Conservation (phyloP, 2,329 filamentous ascomycete genomes). For the Pseudopithomyces maydicus region DNA sequence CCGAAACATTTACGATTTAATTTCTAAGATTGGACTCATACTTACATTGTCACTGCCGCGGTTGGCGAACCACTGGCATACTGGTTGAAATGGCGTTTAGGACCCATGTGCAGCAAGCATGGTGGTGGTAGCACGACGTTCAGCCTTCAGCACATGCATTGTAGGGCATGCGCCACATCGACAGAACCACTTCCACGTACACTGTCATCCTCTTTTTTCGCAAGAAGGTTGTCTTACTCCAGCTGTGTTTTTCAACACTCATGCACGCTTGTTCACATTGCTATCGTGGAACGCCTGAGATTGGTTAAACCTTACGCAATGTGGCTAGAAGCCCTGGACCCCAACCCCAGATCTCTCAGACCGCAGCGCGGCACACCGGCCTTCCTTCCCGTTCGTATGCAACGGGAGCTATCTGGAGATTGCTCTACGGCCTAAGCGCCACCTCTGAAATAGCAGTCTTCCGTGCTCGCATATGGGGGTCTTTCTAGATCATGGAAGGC, state of each 20-base stretch:
- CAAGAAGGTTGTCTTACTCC: not conserved
- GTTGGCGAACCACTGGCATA: not conserved
- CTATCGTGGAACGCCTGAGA: not conserved
- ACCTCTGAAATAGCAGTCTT: not conserved
- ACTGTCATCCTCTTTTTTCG: not conserved
- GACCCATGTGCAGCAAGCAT: not conserved
- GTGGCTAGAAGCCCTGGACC: not conserved
- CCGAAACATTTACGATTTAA: not conserved
- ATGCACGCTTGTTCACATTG: not conserved
- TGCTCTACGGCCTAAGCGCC: not conserved
- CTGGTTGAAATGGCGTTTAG: not conserved
- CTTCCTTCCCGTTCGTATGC: constrained; percentile 5
- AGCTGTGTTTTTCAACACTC: not conserved
- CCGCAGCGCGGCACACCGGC: not conserved
- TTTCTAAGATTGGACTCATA: not conserved
- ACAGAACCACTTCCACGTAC: not conserved
- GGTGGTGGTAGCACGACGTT: not conserved
- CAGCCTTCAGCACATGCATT: not conserved
- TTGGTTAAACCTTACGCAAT: not conserved
- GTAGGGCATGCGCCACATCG: not conserved
- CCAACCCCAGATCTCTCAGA: not conserved
- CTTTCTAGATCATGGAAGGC: not conserved
- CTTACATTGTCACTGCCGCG: not conserved
- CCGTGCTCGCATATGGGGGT: not conserved
- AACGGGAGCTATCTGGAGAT: constrained; percentile 1